Base-by-base conservation (phyloP, 257 asterid genomes). In the Osmanthus fragrans region DNA sequence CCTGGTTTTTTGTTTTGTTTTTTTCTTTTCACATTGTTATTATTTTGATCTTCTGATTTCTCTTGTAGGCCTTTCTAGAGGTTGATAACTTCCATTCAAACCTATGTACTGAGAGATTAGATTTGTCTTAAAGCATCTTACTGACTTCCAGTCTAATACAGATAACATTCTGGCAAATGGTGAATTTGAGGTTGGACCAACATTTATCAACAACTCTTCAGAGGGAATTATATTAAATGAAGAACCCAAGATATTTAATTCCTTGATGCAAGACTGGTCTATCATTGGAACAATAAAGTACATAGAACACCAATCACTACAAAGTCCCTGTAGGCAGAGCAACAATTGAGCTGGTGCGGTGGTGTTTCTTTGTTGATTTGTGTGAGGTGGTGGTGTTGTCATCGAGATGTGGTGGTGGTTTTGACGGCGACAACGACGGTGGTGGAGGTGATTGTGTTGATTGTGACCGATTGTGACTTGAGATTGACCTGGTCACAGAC, bases 41-140 rank as follows among this genome's bases (percentile, higher is more conserved):
- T 27, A 32, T 81, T 71, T 74, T 34, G 30, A 73, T 51, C 37
- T 75, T 73, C 64, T 49, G 23, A 74, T 77, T 76, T 76, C 60
- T 76, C 13, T 33, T 87, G 85, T 96, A 95, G 99, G 96, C 93
- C 49, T 80, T 75, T 73, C 83, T 93, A 47, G 89, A 90, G 68
- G 99, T 93, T 75, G 98, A 95, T 79, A 88, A n/a, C n/a, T n/a
- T n/a, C n/a, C n/a, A n/a, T n/a, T 16, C 13, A 39, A 47, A 47
- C 56, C 19, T 47, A 16, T 13, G 23, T 18, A 49, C n/a, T 49
- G 58, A 16, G 9, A n/a, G n/a, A 70, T 33, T 19, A 33, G 3
- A 33, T 70, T 30, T 23, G 49, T 33, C 27, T 8, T 70, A 70
- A 70, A 5, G 7, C 49, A 51, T 51, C 7, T 16, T 51, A 51